phyloP scores from a whole-genome alignment of 371 early-diverging fungal species.

The Mortierella sp. region DNA sequence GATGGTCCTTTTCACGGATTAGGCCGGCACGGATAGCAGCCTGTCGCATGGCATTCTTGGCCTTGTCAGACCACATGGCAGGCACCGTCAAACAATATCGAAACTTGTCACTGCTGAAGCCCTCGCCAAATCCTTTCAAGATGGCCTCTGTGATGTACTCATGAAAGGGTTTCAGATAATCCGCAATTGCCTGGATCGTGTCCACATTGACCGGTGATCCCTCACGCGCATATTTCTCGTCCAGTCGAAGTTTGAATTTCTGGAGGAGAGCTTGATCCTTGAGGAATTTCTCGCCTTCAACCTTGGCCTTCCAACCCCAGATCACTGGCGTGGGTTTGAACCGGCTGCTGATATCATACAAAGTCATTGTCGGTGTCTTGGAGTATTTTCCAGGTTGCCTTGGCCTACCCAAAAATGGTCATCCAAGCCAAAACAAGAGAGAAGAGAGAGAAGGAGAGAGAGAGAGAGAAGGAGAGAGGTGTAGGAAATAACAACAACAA shows the following conservation, averaged over 20 bases:
- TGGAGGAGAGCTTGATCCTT: conserved; percentile 4
- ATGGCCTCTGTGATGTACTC: conserved; percentile 53
- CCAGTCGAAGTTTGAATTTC: too few species aligned
- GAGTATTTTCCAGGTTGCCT: too few species aligned
- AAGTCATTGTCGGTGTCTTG: too few species aligned
- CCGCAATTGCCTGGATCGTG: conserved; percentile 56
- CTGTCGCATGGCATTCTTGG: conserved; percentile 61
- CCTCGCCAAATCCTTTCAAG: conserved; percentile 57
- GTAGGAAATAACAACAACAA: too few species aligned
- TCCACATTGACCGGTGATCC: too few species aligned
- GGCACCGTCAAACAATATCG: conserved; percentile 62
- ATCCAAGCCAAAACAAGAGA: background rate
- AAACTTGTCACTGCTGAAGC: conserved; percentile 57
- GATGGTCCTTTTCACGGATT: conserved; percentile 54
- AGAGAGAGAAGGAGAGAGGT: conserved; percentile 1
- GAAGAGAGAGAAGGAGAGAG: conserved; percentile 2
- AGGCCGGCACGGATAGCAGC: conserved; percentile 61
- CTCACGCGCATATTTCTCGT: too few species aligned
- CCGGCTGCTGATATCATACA: background rate
- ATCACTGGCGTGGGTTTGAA: background rate
- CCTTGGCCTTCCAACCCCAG: too few species aligned
- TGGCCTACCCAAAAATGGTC: too few species aligned
- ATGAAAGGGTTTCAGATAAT: conserved; percentile 58
- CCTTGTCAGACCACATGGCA: conserved; percentile 64
- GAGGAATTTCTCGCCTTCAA: background rate